Percentiles rank a stretch among this genome's conserved stretches.
These are phyloP conservation scores for Candida freyschussii DNA, from an alignment of 1,139 yeast species.

Conservation along the genomic window DNA sequence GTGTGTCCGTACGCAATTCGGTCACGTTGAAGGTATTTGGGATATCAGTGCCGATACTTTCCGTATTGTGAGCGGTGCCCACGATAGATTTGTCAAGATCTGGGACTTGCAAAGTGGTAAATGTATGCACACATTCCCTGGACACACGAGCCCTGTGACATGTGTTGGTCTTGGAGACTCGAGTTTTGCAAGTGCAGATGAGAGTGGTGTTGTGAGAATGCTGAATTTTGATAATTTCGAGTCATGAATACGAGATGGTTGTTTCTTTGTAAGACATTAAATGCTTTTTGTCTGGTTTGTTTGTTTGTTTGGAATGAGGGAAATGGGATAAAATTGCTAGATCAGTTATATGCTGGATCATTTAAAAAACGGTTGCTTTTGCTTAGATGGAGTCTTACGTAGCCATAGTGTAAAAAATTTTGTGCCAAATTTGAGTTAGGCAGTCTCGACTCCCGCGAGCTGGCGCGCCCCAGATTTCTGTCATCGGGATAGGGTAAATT, in stretches of 20 bases:
- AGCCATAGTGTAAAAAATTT: no score
- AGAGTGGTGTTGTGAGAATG: conserved; percentile 78
- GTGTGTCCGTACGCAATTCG: conserved; percentile 90
- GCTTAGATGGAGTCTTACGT: no score
- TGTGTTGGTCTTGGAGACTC: conserved; percentile 91
- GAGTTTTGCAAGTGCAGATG: conserved; percentile 84
- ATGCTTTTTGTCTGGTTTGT: no score
- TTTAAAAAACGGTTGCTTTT: no score
- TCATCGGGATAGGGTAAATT: no score
- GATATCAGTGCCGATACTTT: conserved; percentile 93
- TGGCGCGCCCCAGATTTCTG: no score
- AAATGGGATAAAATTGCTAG: no score
- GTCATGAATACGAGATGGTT: neutral
- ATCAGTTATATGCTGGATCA: no score
- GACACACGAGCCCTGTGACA: conserved; percentile 66
- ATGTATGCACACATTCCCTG: conserved; percentile 87
- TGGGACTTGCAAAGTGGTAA: conserved; percentile 96
- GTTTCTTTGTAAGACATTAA: conserved; percentile 1
- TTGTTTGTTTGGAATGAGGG: no score
- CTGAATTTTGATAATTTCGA: conserved; percentile 58
- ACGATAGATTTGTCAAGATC: conserved; percentile 82
- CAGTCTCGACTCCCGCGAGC: no score
- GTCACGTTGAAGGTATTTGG: conserved; percentile 98
- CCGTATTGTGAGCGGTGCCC: conserved; percentile 90
- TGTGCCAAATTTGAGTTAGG: no score